Conservation (phyloP, 2,329 filamentous ascomycete species). For the Ophiosphaerella herpotricha region DNA sequence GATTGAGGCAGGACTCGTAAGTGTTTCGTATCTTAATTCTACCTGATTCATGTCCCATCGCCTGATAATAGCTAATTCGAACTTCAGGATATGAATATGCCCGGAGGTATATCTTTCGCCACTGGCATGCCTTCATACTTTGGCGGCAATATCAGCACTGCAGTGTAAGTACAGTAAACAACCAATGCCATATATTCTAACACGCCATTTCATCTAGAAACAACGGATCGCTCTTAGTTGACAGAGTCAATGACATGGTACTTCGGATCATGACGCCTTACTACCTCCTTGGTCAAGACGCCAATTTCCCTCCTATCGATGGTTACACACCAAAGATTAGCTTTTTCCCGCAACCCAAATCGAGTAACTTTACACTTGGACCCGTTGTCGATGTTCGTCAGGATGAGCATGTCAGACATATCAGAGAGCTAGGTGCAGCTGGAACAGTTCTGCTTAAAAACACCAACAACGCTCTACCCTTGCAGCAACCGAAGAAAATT, state of each 20-base stretch:
- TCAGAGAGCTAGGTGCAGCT: constrained; percentile 48
- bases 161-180: constrained; percentile 17
- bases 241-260: constrained; percentile 53
- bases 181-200: not conserved
- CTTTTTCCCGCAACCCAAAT: constrained; percentile 22
- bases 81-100: constrained; percentile 51
- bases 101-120: constrained; percentile 34
- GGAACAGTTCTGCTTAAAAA: constrained; percentile 56
- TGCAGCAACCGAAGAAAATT: constrained; percentile 56
- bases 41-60: too few species aligned
- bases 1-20: constrained; percentile 51
- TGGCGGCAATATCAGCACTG: constrained; percentile 43
- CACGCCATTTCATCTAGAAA: constrained; percentile 9
- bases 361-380: constrained; percentile 41
- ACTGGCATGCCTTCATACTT: constrained; percentile 33
- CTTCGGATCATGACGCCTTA: constrained; percentile 53
- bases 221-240: constrained; percentile 47
- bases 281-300: constrained; percentile 49
- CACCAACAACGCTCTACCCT: constrained; percentile 51
- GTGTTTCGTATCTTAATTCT: not conserved
- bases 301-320: constrained; percentile 43
- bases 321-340: constrained; percentile 26
- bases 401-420: constrained; percentile 43
- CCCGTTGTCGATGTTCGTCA: constrained; percentile 45
- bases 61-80: not conserved